Conservation (phyloP, 192 early-diverging fungal species). For the Piromyces finnis region DNA sequence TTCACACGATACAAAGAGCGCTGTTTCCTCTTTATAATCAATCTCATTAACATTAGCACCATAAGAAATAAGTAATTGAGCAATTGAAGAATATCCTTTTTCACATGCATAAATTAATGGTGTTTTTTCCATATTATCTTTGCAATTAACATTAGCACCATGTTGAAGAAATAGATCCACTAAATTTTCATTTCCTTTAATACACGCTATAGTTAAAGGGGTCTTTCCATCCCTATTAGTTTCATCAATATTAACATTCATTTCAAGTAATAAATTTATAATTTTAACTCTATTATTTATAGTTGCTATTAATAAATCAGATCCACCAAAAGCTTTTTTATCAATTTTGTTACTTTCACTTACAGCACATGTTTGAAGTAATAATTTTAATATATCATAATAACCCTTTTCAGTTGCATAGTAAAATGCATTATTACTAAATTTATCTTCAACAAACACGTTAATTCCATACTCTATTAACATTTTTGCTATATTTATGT, state of each 20-base stretch:
- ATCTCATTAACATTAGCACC: neutral
- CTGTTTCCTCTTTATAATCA: neutral
- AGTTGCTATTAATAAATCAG: neutral
- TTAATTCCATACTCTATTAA: neutral
- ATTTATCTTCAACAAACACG: neutral
- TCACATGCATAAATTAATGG: neutral
- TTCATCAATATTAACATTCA: neutral
- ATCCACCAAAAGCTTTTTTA: neutral
- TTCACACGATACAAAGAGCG: neutral
- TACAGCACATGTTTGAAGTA: neutral
- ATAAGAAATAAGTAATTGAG: neutral
- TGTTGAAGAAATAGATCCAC: neutral
- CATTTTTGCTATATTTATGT: neutral
- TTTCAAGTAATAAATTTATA: neutral
- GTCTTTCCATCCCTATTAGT: neutral
- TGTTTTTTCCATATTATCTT: neutral
- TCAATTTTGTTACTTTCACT: neutral
- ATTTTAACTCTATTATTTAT: neutral
- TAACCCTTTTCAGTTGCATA: neutral
- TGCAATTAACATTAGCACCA: neutral
- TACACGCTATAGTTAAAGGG: neutral
- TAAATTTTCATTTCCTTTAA: neutral
- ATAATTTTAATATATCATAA: neutral
- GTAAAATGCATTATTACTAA: neutral
- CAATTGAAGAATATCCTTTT: neutral